Conservation (phyloP, 1,284 basidiomycete species). For the Cutaneotrichosporon daszewskae region DNA sequence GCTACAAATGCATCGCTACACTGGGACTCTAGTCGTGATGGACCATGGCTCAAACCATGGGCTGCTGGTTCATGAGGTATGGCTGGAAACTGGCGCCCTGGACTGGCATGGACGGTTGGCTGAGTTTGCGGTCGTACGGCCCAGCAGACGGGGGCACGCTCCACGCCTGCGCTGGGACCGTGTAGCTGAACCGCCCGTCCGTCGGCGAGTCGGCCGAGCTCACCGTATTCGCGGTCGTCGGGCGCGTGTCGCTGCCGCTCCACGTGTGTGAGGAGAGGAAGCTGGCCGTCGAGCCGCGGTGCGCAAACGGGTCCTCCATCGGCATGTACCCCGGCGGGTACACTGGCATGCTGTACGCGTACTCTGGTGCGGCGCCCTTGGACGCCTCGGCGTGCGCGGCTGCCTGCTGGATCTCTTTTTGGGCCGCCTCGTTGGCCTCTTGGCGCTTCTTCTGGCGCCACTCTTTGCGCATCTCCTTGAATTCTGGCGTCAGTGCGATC, state of each 20-base stretch:
- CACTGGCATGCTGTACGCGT: background rate
- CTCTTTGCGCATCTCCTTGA: slow-evolving; percentile 92
- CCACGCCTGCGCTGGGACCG: slow-evolving; percentile 1
- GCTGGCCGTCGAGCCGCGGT: slow-evolving; percentile 11
- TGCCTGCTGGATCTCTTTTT: slow-evolving; percentile 14
- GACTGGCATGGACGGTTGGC: background rate
- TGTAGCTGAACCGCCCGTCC: slow-evolving; percentile 12
- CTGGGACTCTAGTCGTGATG: too few relatives aligned
- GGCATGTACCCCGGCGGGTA: too few relatives aligned
- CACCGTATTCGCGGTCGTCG: slow-evolving; percentile 17
- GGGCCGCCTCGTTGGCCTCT: slow-evolving; percentile 21
- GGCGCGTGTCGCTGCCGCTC: slow-evolving; percentile 15
- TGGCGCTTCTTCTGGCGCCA: slow-evolving; percentile 93
- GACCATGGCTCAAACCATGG: background rate
- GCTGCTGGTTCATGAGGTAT: slow-evolving; percentile 11
- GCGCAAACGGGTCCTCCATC: slow-evolving; percentile 12
- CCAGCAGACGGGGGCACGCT: background rate
- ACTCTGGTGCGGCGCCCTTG: background rate
- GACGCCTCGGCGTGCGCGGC: slow-evolving; percentile 4
- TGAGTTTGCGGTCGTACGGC: background rate
- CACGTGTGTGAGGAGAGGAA: slow-evolving; percentile 13
- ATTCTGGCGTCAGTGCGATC: slow-evolving; percentile 57
- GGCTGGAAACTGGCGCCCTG: slow-evolving; percentile 1
- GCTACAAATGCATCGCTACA: too few relatives aligned
- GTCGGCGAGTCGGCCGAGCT: slow-evolving; percentile 14